These are phyloP conservation scores for Thielaviopsis euricoi DNA, from an alignment of 2,329 filamentous ascomycete genomes.

Conservation along the genomic window DNA sequence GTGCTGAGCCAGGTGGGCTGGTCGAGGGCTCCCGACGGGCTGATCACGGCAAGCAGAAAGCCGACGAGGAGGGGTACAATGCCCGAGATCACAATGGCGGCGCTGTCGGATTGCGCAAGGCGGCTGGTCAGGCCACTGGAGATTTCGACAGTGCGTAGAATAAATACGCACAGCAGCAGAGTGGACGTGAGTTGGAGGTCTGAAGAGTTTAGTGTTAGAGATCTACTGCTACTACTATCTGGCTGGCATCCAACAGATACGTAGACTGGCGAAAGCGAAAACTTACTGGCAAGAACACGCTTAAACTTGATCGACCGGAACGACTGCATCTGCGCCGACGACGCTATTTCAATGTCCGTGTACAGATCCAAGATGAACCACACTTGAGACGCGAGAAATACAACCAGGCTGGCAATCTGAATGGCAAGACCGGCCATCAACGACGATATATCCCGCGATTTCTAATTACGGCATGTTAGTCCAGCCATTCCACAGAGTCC, in stretches of 20 bases:
- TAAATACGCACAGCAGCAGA: conserved; percentile 25
- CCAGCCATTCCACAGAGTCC: not conserved
- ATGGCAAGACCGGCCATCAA: conserved; percentile 29
- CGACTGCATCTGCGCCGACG: conserved; percentile 22
- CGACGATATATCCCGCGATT: conserved; percentile 21
- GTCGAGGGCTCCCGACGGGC: conserved; percentile 25
- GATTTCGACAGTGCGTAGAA: conserved; percentile 26
- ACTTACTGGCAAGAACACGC: conserved; percentile 28
- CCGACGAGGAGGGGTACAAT: conserved; percentile 23
- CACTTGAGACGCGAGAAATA: conserved; percentile 23
- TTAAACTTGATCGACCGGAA: conserved; percentile 28
- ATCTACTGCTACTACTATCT: not conserved
- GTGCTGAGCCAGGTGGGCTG: conserved; percentile 25
- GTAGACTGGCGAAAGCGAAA: not conserved
- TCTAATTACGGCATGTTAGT: conserved; percentile 14
- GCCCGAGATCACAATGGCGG: conserved; percentile 25
- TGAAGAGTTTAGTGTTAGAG: conserved; percentile 13
- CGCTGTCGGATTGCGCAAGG: conserved; percentile 23
- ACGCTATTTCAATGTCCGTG: conserved; percentile 21
- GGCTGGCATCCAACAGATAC: too few relatives aligned
- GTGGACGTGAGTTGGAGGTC: conserved; percentile 22
- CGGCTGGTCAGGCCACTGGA: conserved; percentile 20
- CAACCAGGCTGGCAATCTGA: conserved; percentile 24
- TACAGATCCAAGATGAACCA: conserved; percentile 25
- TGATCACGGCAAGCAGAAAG: conserved; percentile 21